These are phyloP conservation scores for Dictyophora rubrovolvata DNA, from an alignment of 768 basidiomycete genomes.

Conservation along the genomic window DNA sequence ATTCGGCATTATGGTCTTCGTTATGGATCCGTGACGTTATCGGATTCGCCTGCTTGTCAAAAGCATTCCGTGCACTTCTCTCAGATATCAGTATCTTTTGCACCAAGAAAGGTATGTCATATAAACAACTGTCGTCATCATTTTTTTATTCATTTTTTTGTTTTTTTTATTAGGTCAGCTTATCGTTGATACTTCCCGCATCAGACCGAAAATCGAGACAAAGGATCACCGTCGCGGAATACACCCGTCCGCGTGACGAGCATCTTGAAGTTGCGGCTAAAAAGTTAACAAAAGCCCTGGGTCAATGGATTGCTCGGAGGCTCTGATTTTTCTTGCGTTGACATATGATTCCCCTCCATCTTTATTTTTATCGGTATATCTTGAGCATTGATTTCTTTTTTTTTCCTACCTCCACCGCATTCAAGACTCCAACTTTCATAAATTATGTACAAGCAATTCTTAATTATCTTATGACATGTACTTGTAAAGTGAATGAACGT, in stretches of 20 bases:
- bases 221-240: conserved; percentile 12
- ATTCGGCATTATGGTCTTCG: conserved; percentile 35
- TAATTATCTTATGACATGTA: neutral
- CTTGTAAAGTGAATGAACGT: neutral
- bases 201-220: neutral
- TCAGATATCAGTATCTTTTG: neutral
- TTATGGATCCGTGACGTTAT: conserved; percentile 23
- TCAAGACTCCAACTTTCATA: neutral
- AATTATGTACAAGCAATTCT: neutral
- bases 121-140: neutral
- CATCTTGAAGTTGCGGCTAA: conserved; percentile 46
- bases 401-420: neutral
- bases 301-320: conserved; percentile 23
- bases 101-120: neutral
- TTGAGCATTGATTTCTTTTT: neutral
- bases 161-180: neutral
- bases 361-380: neutral
- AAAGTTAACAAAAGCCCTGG: conserved; percentile 39
- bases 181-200: neutral
- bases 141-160: neutral
- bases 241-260: conserved; percentile 32
- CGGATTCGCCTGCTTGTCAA: neutral
- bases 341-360: neutral
- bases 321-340: neutral
- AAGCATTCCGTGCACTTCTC: neutral